Base-by-base conservation (phyloP, 371 early-diverging fungal species). In the Apophysomyces variabilis region DNA sequence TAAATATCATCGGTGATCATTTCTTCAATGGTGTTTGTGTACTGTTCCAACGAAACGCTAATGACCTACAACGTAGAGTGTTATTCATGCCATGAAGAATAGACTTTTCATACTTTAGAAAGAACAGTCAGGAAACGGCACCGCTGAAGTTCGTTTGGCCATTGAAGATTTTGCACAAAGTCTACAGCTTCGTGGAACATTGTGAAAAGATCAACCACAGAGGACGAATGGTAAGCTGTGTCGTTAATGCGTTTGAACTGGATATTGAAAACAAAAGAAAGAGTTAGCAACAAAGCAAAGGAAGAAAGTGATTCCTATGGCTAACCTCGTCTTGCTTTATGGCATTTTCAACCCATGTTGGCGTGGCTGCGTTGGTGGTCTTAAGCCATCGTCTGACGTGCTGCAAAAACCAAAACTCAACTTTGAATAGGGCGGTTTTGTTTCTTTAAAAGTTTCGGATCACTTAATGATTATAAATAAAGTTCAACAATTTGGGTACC, bases 171-270 rank as follows among this genome's bases (percentile, higher is more conserved):
- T 32, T 78, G 75, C 14, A 87, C 67, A 65, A 85, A 86, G 5
- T 85, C 81, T 13, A 87, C 71, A 5, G 89, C 86, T 66, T 90
- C 86, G 56, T 87, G 80, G 64, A 90, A 89, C 68, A 88, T 86
- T 11, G 85, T 74, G 59, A 90, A 82, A 18, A 92, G 66, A 62
- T 92, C 92, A 36, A 87, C 80, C 7, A 90, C 85, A 1, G 92
- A 90, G 3, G 90, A 89, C 2, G 92, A 91, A 66, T 90, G 88
- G 16, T 75, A 77, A 18, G 84, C 84, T 14, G 75, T 76, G 0
- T 78, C 80, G 58, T 76, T 82, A 41, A 81, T 66, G 62, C 78
- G 58, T 69, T 79, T 66, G 71, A 85, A 83, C 84, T 89, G 66
- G 64, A 65, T 37, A 35, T 5, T 32, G 7, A 18, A 38, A 46